Evolutionary conservation across 495 filamentous ascomycete genomes (phyloP).

Genomic region (Talaromyces stipitatus): DNA sequence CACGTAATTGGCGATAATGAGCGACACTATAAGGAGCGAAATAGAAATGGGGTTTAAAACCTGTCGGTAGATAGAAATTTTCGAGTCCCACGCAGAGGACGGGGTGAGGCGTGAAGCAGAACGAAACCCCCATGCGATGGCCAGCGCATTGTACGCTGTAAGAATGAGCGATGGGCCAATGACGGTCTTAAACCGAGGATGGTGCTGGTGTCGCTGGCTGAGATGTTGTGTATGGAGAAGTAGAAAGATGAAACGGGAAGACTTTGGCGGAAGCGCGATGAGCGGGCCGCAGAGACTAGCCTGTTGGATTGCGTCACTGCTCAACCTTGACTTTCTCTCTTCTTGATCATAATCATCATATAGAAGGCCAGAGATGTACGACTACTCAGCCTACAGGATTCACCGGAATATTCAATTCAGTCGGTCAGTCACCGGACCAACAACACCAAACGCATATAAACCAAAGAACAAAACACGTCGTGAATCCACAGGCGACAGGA

Average conservation of each 20-base stretch:
- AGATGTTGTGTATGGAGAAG: not conserved
- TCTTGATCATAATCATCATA: not conserved
- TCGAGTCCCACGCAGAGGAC: not conserved
- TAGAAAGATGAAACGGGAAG: not conserved
- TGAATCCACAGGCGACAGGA: not conserved
- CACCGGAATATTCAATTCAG: not conserved
- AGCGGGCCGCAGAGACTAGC: not conserved
- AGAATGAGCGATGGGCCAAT: not conserved
- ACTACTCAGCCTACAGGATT: not conserved
- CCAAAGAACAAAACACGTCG: not conserved
- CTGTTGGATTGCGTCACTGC: not conserved
- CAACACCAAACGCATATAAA: not conserved
- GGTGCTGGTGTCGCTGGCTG: conserved; percentile 1
- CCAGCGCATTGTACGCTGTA: not conserved
- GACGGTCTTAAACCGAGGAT: not conserved
- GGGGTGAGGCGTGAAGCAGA: not conserved
- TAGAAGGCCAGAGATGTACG: not conserved
- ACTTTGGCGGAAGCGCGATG: not conserved
- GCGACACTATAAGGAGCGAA: not conserved
- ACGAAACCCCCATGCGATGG: not conserved
- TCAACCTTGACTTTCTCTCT: not conserved
- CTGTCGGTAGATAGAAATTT: not conserved
- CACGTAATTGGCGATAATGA: not conserved
- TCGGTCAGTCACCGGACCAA: not conserved
- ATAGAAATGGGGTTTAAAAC: not conserved